Conservation (phyloP, 1,139 yeast species). For the Blastobotrys malaysiensis region DNA sequence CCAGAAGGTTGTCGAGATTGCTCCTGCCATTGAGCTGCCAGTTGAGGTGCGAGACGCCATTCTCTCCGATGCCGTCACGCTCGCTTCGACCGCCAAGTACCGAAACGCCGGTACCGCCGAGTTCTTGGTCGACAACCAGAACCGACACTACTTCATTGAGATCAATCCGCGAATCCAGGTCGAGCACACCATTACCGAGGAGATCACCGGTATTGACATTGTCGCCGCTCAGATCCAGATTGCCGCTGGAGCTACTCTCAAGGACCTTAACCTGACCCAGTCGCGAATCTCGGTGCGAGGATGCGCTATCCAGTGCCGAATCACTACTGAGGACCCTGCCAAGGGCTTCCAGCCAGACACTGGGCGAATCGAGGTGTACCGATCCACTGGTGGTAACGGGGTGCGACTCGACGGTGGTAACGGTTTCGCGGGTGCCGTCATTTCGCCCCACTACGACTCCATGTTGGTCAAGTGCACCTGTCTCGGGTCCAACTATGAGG, state of each 20-base stretch:
- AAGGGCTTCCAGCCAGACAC: conserved; percentile 98
- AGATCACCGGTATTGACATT: conserved; percentile 95
- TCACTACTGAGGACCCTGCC: conserved; percentile 96
- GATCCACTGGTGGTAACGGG: conserved; percentile 99
- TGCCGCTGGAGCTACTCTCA: conserved; percentile 95
- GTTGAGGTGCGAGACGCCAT: conserved; percentile 80
- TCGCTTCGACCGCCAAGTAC: conserved; percentile 84
- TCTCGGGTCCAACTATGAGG: conserved; percentile 93
- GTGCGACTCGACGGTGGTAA: conserved; percentile 98
- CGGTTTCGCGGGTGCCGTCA: conserved; percentile 97
- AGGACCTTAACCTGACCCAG: conserved; percentile 86
- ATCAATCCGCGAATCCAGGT: conserved; percentile 98
- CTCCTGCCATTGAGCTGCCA: conserved; percentile 95
- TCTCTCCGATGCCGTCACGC: conserved; percentile 86
- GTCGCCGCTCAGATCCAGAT: conserved; percentile 99
- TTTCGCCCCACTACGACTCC: conserved; percentile 96
- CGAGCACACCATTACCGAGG: conserved; percentile 98
- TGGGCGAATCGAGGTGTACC: conserved; percentile 95
- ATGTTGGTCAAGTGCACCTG: conserved; percentile 98
- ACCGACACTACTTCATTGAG: conserved; percentile 96
- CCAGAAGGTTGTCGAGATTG: conserved; percentile 98
- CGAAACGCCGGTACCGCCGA: conserved; percentile 99
- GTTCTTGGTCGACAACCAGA: conserved; percentile 87
- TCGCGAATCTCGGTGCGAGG: conserved; percentile 95
- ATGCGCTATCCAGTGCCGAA: conserved; percentile 98